Base-by-base conservation (phyloP, 306 rosid species). In the Vigna trinervia region DNA sequence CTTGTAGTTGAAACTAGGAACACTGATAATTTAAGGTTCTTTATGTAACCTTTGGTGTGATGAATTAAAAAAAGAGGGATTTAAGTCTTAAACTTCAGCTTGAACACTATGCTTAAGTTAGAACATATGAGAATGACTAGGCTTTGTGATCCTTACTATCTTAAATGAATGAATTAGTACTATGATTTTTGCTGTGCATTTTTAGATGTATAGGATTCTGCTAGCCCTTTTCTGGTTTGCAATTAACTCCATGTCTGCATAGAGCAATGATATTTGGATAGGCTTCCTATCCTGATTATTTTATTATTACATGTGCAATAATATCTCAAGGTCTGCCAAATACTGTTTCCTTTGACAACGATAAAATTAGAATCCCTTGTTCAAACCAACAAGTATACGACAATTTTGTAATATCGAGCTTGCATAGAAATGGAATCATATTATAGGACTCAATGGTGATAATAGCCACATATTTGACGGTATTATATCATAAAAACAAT, bases 71-170 rank as follows among this genome's bases (percentile, higher is more conserved):
- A 38, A 54, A 30, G 36, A 46, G 67, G 64, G 32, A 20, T 51
- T 57, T 15, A 47, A 77, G 57, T 43, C 60, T 47, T 36, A 46
- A 12, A 14, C 38, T 56, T 46, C 15, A 20, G 50, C 71, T 56
- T 77, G 38, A 15, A 50, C 51, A 48, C 57, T 70, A 26, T 26
- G 77, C 52, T 48, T 79, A 50, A 30, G 13, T 69, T 69, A 39
- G 8, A 48, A 43, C 63, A 32, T 57, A n/a, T 14, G 6, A 26
- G 28, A 26, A 26, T 26, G 28, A 26, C 28, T 26, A 26, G 28
- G 28, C 28, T 26, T 13, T 39, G 28, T 41, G 73, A 50, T 68
- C 46, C 10, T 48, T 28, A 57, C 23, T 45, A 56, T 66, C 57
- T 38, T 20, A 47, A 43, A 23, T 39, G 14, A 53, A 14, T 62